phyloP scores from a whole-genome alignment of 352 stramenopile species.

The Pythium pyrilobum region DNA sequence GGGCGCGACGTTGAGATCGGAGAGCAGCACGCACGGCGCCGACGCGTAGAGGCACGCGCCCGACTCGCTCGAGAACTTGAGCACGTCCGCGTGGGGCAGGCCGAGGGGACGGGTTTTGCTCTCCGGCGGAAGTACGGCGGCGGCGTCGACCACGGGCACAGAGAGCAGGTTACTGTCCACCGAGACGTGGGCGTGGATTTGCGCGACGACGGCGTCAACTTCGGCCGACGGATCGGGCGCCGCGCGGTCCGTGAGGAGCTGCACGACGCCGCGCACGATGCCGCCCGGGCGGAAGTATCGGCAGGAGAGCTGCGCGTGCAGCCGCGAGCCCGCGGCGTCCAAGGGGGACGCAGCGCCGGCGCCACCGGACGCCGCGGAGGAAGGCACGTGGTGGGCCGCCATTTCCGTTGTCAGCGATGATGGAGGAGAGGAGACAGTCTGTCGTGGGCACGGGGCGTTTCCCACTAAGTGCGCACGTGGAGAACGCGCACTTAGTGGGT shows the following conservation, averaged over 20 bases:
- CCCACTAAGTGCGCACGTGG: too few relatives aligned
- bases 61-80: conserved; percentile 46
- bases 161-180: conserved; percentile 92
- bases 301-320: conserved; percentile 33
- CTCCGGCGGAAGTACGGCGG: background rate
- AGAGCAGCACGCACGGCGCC: conserved; percentile 44
- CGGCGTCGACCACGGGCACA: conserved; percentile 83
- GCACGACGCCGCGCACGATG: conserved; percentile 48
- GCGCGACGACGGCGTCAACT: conserved; percentile 44
- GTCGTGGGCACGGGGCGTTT: too few relatives aligned
- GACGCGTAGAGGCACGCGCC: conserved; percentile 57
- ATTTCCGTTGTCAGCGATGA: too few relatives aligned
- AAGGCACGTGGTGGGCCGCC: too few relatives aligned
- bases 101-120: too few relatives aligned
- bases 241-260: conserved; percentile 30
- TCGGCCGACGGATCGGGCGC: conserved; percentile 27
- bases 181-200: conserved; percentile 73
- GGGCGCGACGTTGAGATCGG: conserved; percentile 50
- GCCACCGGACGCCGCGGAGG: too few relatives aligned
- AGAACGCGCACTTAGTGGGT: too few relatives aligned
- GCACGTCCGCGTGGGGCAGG: conserved; percentile 28
- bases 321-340: conserved; percentile 13
- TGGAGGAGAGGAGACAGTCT: too few relatives aligned
- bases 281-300: conserved; percentile 46
- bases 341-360: background rate